phyloP scores from a whole-genome alignment of 371 early-diverging fungal species.

The Umbelopsis sp. region DNA sequence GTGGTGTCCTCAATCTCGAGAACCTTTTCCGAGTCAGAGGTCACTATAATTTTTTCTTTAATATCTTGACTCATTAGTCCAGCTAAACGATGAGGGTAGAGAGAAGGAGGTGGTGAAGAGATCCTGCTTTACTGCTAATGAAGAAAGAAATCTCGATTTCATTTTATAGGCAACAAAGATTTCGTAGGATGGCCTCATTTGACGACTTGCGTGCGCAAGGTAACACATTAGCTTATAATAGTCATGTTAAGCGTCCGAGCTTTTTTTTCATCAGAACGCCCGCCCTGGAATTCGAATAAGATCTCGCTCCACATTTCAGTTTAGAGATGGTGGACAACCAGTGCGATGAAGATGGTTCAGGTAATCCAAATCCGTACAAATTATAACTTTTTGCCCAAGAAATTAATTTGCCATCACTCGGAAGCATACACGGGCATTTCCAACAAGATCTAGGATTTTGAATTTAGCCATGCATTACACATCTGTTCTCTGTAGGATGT shows the following conservation, averaged over 20 bases:
- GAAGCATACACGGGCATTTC: too few species aligned
- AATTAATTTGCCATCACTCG: too few species aligned
- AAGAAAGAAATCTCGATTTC: background rate
- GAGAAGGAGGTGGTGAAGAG: background rate
- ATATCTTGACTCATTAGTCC: slow-evolving; percentile 11
- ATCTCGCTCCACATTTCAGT: too few species aligned
- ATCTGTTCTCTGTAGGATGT: too few species aligned
- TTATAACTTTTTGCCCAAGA: too few species aligned
- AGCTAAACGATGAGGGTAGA: background rate
- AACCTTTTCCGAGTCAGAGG: background rate
- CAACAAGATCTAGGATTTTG: too few species aligned
- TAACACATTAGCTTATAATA: background rate
- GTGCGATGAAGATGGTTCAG: too few species aligned
- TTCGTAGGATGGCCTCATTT: slow-evolving; percentile 14
- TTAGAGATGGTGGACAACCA: too few species aligned
- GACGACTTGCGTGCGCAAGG: slow-evolving; percentile 18
- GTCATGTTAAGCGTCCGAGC: background rate
- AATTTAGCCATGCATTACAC: too few species aligned
- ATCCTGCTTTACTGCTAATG: background rate
- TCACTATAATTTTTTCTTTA: background rate
- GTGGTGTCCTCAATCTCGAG: slow-evolving; percentile 10
- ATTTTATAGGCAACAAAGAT: background rate
- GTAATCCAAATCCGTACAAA: too few species aligned
- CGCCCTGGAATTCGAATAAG: background rate
- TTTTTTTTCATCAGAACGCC: background rate